phyloP scores from a whole-genome alignment of 2,329 filamentous ascomycete species.

The Cladosporium sp. region DNA sequence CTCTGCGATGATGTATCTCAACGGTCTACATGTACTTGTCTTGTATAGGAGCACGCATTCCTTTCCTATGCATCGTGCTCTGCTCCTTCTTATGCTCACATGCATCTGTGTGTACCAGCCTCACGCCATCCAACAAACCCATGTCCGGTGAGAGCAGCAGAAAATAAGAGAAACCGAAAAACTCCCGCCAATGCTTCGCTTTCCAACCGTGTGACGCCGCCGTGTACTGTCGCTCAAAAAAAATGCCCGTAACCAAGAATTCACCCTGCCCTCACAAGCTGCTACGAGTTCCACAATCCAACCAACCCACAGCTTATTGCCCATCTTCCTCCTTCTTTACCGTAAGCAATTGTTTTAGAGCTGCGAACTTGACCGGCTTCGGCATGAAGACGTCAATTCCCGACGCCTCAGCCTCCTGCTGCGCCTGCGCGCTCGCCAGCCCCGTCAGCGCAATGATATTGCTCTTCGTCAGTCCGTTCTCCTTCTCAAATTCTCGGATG shows the following conservation, averaged over 20 bases:
- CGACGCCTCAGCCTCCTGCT: constrained; percentile 29
- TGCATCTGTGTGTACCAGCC: not conserved
- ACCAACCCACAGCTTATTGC: not conserved
- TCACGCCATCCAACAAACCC: not conserved
- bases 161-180: not conserved
- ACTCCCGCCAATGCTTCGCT: not conserved
- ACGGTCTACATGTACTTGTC: not conserved
- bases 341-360: constrained; percentile 25
- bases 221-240: not conserved
- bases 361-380: constrained; percentile 34
- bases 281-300: not conserved
- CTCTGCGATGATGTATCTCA: too few relatives aligned
- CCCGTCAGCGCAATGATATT: constrained; percentile 33
- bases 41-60: not conserved
- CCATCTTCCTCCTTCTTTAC: not conserved
- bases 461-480: constrained; percentile 15
- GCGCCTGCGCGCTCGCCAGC: constrained; percentile 30
- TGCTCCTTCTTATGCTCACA: not conserved
- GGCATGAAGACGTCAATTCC: constrained; percentile 36
- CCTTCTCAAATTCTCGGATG: constrained; percentile 27
- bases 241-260: not conserved
- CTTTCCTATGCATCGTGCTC: too few relatives aligned
- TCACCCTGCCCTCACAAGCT: not conserved
- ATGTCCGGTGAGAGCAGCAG: too few relatives aligned
- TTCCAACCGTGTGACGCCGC: not conserved